These are phyloP conservation scores for Sonneratia caseolaris DNA, from an alignment of 345 rosid genomes.

Conservation along the genomic window DNA sequence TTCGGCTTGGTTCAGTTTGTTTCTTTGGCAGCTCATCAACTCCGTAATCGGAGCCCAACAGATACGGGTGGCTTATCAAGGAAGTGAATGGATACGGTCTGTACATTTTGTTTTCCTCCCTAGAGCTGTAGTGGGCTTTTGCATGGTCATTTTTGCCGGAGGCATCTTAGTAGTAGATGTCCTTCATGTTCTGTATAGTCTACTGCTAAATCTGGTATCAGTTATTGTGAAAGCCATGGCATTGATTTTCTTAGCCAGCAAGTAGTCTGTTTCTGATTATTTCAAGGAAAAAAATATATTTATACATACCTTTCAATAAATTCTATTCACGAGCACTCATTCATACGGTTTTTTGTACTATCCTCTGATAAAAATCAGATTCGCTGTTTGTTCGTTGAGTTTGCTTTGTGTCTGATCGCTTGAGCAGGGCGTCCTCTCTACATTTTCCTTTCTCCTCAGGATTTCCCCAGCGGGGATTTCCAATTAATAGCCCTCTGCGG, in stretches of 20 bases:
- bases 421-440: too few relatives aligned
- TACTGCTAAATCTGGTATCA: background rate
- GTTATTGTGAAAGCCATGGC: background rate
- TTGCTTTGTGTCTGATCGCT: too few relatives aligned
- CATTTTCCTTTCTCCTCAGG: too few relatives aligned
- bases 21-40: background rate
- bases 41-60: background rate
- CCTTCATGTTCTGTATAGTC: conserved; percentile 1
- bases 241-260: background rate
- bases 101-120: background rate
- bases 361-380: too few relatives aligned
- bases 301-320: too few relatives aligned
- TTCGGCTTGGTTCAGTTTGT: background rate
- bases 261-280: too few relatives aligned
- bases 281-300: too few relatives aligned
- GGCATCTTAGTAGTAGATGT: background rate
- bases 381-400: too few relatives aligned
- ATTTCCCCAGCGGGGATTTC: too few relatives aligned
- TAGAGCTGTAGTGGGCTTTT: background rate
- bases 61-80: background rate
- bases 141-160: background rate
- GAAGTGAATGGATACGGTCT: background rate
- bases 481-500: too few relatives aligned
- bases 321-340: too few relatives aligned
- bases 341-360: too few relatives aligned